phyloP scores from a whole-genome alignment of 169 alveolate species.

The Plasmodium falciparum region DNA sequence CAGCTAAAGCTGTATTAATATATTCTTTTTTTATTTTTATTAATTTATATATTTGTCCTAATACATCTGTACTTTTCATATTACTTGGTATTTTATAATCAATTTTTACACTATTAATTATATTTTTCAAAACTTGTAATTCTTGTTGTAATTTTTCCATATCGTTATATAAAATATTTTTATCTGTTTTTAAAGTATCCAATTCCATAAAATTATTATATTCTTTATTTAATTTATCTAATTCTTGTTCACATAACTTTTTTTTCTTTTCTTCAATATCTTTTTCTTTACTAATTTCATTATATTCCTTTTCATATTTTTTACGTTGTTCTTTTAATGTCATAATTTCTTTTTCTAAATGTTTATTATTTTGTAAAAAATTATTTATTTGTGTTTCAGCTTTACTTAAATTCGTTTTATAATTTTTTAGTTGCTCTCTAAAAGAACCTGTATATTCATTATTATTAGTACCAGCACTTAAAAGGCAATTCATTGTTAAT shows the following conservation, averaged over 20 bases:
- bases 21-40: conserved; percentile 77
- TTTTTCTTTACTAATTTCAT: conserved; percentile 79
- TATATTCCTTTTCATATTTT: conserved; percentile 78
- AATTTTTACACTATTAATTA: conserved; percentile 51
- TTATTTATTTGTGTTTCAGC: conserved; percentile 66
- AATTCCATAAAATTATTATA: conserved; percentile 67
- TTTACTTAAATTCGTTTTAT: conserved; percentile 72
- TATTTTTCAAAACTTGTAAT: conserved; percentile 36
- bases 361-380: conserved; percentile 60
- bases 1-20: conserved; percentile 78
- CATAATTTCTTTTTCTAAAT: conserved; percentile 75
- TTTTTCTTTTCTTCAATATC: conserved; percentile 75
- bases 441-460: conserved; percentile 74
- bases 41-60: conserved; percentile 83
- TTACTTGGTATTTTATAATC: conserved; percentile 42
- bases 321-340: conserved; percentile 63
- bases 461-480: conserved; percentile 58
- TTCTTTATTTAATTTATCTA: conserved; percentile 60
- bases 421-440: conserved; percentile 80
- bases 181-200: conserved; percentile 71
- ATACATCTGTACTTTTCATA: conserved; percentile 50
- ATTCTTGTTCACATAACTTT: conserved; percentile 70
- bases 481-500: conserved; percentile 43
- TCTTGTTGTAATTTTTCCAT: conserved; percentile 54
- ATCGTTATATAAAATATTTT: conserved; percentile 50